phyloP scores from a whole-genome alignment of 1,139 yeast species.

The Magnusiomyces sp. region DNA sequence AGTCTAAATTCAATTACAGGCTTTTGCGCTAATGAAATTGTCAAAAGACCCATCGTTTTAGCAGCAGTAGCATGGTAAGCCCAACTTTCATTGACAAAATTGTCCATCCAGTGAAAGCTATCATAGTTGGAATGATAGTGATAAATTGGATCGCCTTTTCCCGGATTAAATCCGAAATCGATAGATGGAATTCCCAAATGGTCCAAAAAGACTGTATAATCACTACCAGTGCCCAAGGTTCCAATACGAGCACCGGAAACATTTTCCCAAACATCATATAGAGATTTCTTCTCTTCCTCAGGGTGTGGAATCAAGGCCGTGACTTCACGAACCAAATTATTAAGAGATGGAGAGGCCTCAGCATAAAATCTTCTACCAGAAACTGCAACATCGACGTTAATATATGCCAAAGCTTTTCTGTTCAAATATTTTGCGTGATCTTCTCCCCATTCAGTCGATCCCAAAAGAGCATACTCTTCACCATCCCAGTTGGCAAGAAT shows the following conservation, averaged over 20 bases:
- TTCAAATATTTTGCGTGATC: constrained; percentile 37
- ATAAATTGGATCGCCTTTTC: constrained; percentile 44
- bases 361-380: constrained; percentile 42
- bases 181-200: constrained; percentile 58
- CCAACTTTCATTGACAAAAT: constrained; percentile 51
- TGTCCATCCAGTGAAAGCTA: constrained; percentile 58
- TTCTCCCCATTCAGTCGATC: constrained; percentile 66
- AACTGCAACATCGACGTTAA: constrained; percentile 56
- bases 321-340: constrained; percentile 35
- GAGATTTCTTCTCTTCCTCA: constrained; percentile 28
- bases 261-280: constrained; percentile 52
- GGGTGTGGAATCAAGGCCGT: constrained; percentile 42
- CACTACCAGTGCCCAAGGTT: constrained; percentile 58
- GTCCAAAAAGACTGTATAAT: constrained; percentile 59
- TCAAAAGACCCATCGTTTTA: constrained; percentile 42
- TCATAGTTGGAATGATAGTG: constrained; percentile 67
- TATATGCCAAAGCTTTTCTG: constrained; percentile 46
- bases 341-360: constrained; percentile 46
- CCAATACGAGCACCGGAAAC: constrained; percentile 33
- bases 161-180: constrained; percentile 44
- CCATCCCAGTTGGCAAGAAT: constrained; percentile 65
- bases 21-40: constrained; percentile 41
- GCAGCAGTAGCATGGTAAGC: constrained; percentile 46
- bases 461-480: constrained; percentile 59
- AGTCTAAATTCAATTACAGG: constrained; percentile 39